Percentiles rank a stretch among this genome's conserved stretches.
These are phyloP conservation scores for Teunomyces tritomae DNA, from an alignment of 805 yeast genomes.

Conservation along the genomic window DNA sequence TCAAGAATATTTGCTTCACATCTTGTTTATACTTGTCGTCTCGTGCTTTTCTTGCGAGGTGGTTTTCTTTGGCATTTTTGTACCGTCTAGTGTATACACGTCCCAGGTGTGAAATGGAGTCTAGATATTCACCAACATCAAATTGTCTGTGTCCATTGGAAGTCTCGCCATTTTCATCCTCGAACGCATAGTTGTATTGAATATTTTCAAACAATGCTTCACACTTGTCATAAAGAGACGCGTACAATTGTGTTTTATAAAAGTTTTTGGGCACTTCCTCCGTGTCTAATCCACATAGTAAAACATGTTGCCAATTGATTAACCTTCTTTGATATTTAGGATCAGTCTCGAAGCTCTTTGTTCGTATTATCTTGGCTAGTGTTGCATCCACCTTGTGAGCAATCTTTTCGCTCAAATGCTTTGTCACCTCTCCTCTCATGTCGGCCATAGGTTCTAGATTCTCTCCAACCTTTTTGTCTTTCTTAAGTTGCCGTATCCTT, in stretches of 20 bases:
- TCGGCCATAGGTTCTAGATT: constrained; percentile 4
- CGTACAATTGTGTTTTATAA: constrained; percentile 9
- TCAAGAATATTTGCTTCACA: background rate
- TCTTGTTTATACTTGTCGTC: background rate
- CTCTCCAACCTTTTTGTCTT: background rate
- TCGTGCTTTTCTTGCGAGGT: background rate
- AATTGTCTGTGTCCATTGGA: background rate
- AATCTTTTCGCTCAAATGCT: constrained; percentile 5
- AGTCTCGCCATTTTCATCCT: constrained; percentile 12
- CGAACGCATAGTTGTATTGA: constrained; percentile 27
- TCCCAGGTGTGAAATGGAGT: background rate
- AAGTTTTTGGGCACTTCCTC: constrained; percentile 11
- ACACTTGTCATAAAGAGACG: constrained; percentile 20
- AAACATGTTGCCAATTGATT: constrained; percentile 29
- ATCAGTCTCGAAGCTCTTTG: background rate
- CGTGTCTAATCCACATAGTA: constrained; percentile 19
- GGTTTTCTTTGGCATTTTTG: background rate
- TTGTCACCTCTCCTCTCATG: constrained; percentile 3
- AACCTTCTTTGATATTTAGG: background rate
- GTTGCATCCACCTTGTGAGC: constrained; percentile 11
- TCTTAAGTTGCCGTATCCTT: background rate
- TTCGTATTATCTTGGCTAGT: constrained; percentile 6
- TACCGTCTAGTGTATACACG: background rate
- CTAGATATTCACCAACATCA: constrained; percentile 1
- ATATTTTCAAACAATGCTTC: constrained; percentile 24